phyloP scores from a whole-genome alignment of 768 basidiomycete genomes.

The Russula sp. region DNA sequence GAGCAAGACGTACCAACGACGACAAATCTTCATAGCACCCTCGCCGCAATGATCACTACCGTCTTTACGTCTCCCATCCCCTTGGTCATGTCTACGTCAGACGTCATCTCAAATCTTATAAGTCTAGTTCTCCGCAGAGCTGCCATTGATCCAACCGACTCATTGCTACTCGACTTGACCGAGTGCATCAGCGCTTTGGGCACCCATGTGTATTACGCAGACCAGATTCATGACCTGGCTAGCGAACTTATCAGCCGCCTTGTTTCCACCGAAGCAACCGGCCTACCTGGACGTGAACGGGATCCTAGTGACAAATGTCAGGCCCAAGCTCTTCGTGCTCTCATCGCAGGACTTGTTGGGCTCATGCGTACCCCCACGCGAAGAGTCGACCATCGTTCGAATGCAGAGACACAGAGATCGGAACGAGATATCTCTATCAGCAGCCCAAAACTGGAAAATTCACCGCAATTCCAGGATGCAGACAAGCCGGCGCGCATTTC shows the following conservation, averaged over 20 bases:
- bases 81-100: slow-evolving; percentile 86
- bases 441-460: background rate
- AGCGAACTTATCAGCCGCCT: slow-evolving; percentile 76
- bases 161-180: slow-evolving; percentile 59
- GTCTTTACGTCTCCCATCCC: slow-evolving; percentile 79
- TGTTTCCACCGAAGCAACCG: slow-evolving; percentile 59
- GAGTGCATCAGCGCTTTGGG: slow-evolving; percentile 78
- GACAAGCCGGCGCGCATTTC: slow-evolving; percentile 11
- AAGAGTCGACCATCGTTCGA: slow-evolving; percentile 1
- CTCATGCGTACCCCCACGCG: slow-evolving; percentile 52
- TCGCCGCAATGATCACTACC: slow-evolving; percentile 72
- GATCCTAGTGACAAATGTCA: slow-evolving; percentile 38
- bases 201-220: slow-evolving; percentile 89
- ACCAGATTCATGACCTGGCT: slow-evolving; percentile 90
- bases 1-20: slow-evolving; percentile 46
- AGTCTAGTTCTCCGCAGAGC: slow-evolving; percentile 66
- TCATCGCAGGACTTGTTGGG: slow-evolving; percentile 63
- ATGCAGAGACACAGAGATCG: slow-evolving; percentile 8
- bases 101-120: slow-evolving; percentile 74
- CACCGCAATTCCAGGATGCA: background rate
- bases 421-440: slow-evolving; percentile 16
- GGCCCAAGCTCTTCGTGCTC: slow-evolving; percentile 58
- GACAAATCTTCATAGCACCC: slow-evolving; percentile 47
- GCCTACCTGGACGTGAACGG: slow-evolving; percentile 38
- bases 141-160: slow-evolving; percentile 52